phyloP scores from a whole-genome alignment of 805 yeast genomes.

The Maudiozyma bulderi region DNA sequence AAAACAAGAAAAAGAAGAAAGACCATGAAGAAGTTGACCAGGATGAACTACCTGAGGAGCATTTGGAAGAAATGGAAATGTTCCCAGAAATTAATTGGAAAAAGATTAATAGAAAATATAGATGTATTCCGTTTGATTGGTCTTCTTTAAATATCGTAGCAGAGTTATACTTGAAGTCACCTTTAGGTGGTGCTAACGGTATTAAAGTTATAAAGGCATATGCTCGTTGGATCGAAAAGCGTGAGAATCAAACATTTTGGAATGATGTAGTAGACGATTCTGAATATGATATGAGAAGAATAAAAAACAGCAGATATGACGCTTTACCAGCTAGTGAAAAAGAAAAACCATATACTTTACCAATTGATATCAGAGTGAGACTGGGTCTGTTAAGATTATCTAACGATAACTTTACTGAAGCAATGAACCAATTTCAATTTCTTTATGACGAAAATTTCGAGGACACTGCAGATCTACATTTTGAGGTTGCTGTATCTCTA shows the following conservation, averaged over 20 bases:
- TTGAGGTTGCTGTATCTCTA: conserved; percentile 66
- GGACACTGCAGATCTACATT: conserved; percentile 62
- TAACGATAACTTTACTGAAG: conserved; percentile 56
- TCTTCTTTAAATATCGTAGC: conserved; percentile 76
- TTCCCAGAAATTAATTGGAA: conserved; percentile 25
- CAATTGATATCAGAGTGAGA: conserved; percentile 81
- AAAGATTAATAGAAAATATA: conserved; percentile 21
- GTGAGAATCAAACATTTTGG: conserved; percentile 45
- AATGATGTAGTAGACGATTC: conserved; percentile 50
- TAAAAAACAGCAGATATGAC: conserved; percentile 36
- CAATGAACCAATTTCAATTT: conserved; percentile 55
- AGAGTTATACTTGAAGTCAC: conserved; percentile 56
- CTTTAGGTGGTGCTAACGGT: conserved; percentile 51
- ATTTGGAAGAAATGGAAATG: conserved; percentile 18
- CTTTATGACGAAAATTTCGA: conserved; percentile 47
- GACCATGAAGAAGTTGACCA: conserved; percentile 8
- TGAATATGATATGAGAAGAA: conserved; percentile 72
- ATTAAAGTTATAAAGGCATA: conserved; percentile 56
- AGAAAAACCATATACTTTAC: conserved; percentile 41
- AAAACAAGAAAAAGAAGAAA: neutral
- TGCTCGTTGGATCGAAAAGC: conserved; percentile 72
- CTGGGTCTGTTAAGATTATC: conserved; percentile 66
- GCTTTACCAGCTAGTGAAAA: conserved; percentile 32
- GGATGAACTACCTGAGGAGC: conserved; percentile 7
- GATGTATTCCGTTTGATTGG: conserved; percentile 65